Conservation (phyloP, 805 yeast species). For the Scheffersomyces stipitis region DNA sequence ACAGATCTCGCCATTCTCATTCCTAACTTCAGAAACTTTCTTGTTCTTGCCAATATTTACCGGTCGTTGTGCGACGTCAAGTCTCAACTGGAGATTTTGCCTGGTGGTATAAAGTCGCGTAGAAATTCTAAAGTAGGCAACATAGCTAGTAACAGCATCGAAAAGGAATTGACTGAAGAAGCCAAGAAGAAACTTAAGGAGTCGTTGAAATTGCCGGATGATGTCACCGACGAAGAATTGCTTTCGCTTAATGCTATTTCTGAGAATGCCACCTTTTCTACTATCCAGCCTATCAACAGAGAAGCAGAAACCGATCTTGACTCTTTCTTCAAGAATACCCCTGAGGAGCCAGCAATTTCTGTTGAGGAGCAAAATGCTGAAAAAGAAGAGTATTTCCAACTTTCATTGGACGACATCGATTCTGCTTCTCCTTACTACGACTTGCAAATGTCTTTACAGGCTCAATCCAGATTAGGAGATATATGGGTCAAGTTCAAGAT, state of each 20-base stretch:
- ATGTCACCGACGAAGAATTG: constrained; percentile 41
- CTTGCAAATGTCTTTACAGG: constrained; percentile 18
- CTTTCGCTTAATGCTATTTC: constrained; percentile 31
- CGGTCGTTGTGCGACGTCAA: constrained; percentile 1
- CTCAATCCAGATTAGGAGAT: constrained; percentile 9
- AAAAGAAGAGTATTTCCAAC: constrained; percentile 7
- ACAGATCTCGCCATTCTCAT: constrained; percentile 23
- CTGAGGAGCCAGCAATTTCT: constrained; percentile 4
- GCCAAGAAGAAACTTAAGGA: constrained; percentile 31
- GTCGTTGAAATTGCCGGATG: constrained; percentile 33
- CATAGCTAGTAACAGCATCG: neutral
- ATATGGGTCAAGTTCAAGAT: constrained; percentile 24
- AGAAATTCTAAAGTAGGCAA: neutral
- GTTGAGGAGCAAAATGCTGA: constrained; percentile 7
- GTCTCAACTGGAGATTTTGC: neutral
- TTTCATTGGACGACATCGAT: constrained; percentile 24
- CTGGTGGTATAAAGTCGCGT: neutral
- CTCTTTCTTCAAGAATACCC: constrained; percentile 25
- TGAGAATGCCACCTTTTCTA: constrained; percentile 19
- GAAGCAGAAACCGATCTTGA: constrained; percentile 20
- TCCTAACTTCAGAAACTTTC: constrained; percentile 31
- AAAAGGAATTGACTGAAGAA: constrained; percentile 17
- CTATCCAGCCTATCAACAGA: constrained; percentile 14
- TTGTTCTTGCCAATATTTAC: constrained; percentile 25
- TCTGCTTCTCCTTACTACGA: constrained; percentile 23